phyloP scores from a whole-genome alignment of 2,329 filamentous ascomycete species.

The Tolypocladium ovalisporum region DNA sequence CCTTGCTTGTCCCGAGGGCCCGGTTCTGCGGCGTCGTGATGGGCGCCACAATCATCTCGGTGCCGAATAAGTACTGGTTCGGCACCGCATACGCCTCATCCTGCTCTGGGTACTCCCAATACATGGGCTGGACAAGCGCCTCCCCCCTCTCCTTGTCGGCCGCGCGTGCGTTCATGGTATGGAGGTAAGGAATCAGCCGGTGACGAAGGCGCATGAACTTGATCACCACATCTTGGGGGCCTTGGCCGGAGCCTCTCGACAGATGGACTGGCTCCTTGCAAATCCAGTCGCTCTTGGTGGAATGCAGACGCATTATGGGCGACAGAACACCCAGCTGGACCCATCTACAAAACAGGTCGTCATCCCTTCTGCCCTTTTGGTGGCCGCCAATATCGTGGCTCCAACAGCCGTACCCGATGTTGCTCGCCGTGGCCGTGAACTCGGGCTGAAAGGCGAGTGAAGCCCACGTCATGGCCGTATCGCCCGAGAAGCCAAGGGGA shows the following conservation, averaged over 20 bases:
- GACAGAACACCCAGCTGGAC: slow-evolving; percentile 51
- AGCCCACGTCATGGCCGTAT: slow-evolving; percentile 48
- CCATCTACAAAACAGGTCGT: slow-evolving; percentile 50
- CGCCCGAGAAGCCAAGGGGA: slow-evolving; percentile 54
- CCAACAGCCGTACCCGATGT: slow-evolving; percentile 61
- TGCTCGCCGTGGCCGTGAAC: slow-evolving; percentile 54
- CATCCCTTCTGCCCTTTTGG: slow-evolving; percentile 41
- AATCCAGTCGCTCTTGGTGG: slow-evolving; percentile 44
- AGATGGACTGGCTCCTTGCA: slow-evolving; percentile 50
- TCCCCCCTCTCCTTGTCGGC: slow-evolving; percentile 29
- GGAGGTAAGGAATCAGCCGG: slow-evolving; percentile 47
- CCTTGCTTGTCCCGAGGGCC: slow-evolving; percentile 33
- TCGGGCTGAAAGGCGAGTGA: slow-evolving; percentile 54
- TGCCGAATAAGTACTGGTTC: slow-evolving; percentile 50
- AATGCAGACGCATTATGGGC: slow-evolving; percentile 51
- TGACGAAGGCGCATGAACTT: slow-evolving; percentile 43
- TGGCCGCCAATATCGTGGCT: slow-evolving; percentile 59
- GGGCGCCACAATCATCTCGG: slow-evolving; percentile 43
- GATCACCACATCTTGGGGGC: slow-evolving; percentile 33
- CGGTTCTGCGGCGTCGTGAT: slow-evolving; percentile 39
- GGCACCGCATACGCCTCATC: slow-evolving; percentile 44
- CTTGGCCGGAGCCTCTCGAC: slow-evolving; percentile 26
- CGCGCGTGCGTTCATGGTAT: slow-evolving; percentile 42
- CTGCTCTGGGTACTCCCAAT: slow-evolving; percentile 44
- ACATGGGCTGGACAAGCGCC: slow-evolving; percentile 49